Base-by-base conservation (phyloP, 305 asterid species). In the Fraxinus sp. region DNA sequence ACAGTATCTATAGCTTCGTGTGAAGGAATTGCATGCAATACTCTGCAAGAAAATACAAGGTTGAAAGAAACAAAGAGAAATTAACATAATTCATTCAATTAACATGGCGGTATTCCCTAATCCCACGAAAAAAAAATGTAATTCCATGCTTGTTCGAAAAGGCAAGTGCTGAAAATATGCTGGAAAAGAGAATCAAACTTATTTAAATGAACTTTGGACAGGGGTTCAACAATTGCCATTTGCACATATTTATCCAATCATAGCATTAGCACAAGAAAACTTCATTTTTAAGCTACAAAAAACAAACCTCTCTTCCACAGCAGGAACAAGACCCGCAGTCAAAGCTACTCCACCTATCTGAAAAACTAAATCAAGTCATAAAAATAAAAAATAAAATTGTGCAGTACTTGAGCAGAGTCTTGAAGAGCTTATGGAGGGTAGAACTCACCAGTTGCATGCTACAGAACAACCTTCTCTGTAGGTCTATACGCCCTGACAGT, bases 1-100 rank as follows among this genome's bases (percentile, higher is more conserved):
- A 96, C 99, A n/a, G 98, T 96, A 85, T 96, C 99, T 82, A 96
- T 93, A 88, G 99, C 99, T 87, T 93, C 98, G 82, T 92, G 92
- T 66, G 99, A 89, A 81, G 99, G 99, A 84, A 96, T 95, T 52
- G 99, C 95, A 85, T 94, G 98, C 88, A 96, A 86, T 74, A 96
- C 99, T 84, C 99, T 94, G 97, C 87, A 78, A 84, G 64, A 78
- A 74, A 71, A 81, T 30, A 49, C 13, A 72, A 18, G 10, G 18
- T 26, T 4, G 9, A 70, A 24, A 72, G 39, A 13, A 16, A 66
- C 26, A 11, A 16, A 64, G 32, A 77, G 20, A 74, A 26, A 55
- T 83, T 32, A 66, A 83, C 78, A 78, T 62, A 82, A 30, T 18
- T 44, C 1, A 73, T 16, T 62, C n/a, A 70, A 81, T 41, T 41